A percentile compares a stretch with the other conserved stretches of the same genome.
These are phyloP conservation scores for Leptoxyphium fumago DNA, from an alignment of 2,329 filamentous ascomycete species.

Conservation along the genomic window DNA sequence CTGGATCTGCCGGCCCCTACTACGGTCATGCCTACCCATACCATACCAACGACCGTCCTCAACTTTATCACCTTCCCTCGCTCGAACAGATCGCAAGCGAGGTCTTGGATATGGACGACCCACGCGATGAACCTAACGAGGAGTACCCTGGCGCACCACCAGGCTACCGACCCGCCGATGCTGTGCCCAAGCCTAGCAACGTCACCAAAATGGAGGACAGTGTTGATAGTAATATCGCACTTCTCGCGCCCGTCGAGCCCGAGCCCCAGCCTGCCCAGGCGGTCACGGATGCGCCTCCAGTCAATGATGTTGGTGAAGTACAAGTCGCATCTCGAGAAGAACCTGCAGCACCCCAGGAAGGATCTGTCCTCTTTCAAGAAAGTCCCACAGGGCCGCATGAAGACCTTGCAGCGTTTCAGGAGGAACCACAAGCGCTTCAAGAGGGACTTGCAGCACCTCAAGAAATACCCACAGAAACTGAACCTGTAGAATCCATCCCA, in stretches of 20 bases:
- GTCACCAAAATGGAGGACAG: slow-evolving; percentile 13
- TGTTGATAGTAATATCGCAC: slow-evolving; percentile 17
- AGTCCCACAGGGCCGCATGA: too few relatives aligned
- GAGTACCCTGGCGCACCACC: not conserved
- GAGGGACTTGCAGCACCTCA: too few relatives aligned
- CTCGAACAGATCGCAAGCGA: slow-evolving; percentile 23
- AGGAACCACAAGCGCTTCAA: too few relatives aligned
- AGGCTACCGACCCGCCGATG: slow-evolving; percentile 7
- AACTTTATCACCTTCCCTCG: slow-evolving; percentile 15
- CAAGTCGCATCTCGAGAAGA: not conserved
- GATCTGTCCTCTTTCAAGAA: too few relatives aligned
- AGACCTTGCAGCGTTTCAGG: too few relatives aligned
- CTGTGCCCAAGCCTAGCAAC: slow-evolving; percentile 4
- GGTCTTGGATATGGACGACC: slow-evolving; percentile 21
- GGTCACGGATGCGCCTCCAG: slow-evolving; percentile 1
- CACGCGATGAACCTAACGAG: slow-evolving; percentile 3
- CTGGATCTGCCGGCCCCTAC: slow-evolving; percentile 3
- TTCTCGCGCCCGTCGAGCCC: slow-evolving; percentile 10
- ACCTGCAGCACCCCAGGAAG: not conserved
- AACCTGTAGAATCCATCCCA: not conserved
- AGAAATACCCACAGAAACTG: not conserved
- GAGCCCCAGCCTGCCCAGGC: slow-evolving; percentile 4
- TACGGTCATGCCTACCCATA: slow-evolving; percentile 10
- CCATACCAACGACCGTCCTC: slow-evolving; percentile 8
- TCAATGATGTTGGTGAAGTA: not conserved